These are phyloP conservation scores for Hymenoscyphus scutula DNA, from an alignment of 2,329 filamentous ascomycete genomes.

Conservation along the genomic window DNA sequence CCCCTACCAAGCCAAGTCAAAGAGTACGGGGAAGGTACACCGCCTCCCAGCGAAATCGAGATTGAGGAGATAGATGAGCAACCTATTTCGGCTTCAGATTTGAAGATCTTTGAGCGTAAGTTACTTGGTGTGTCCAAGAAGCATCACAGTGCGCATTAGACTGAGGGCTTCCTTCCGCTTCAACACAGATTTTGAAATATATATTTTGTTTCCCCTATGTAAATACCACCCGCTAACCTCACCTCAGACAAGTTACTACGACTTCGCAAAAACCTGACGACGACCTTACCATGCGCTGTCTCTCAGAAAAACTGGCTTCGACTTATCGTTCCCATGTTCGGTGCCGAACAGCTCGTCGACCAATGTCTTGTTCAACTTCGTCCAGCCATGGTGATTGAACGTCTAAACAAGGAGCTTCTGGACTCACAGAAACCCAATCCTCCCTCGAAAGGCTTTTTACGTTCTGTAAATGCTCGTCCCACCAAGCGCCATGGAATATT, in stretches of 20 bases:
- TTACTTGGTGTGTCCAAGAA: not conserved
- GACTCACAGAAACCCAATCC: constrained; percentile 24
- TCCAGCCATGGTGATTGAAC: constrained; percentile 40
- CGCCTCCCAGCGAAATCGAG: constrained; percentile 29
- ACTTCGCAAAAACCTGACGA: constrained; percentile 56
- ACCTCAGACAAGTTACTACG: constrained; percentile 54
- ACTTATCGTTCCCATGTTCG: constrained; percentile 55
- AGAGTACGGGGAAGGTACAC: constrained; percentile 36
- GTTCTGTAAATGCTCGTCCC: constrained; percentile 37
- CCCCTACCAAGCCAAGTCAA: constrained; percentile 33
- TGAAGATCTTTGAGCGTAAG: constrained; percentile 17
- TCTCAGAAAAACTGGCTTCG: constrained; percentile 47
- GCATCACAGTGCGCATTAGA: not conserved
- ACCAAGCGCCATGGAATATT: constrained; percentile 50
- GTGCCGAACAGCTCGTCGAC: constrained; percentile 50
- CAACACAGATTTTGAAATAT: too few relatives aligned
- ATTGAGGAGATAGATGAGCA: constrained; percentile 2
- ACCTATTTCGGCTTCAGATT: not conserved
- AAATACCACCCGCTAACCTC: constrained; percentile 10
- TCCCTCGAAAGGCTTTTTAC: constrained; percentile 12
- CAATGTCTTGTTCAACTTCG: constrained; percentile 53
- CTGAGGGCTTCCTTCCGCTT: not conserved
- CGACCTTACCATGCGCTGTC: constrained; percentile 44
- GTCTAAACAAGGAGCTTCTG: constrained; percentile 54
- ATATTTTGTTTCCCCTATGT: too few relatives aligned